Evolutionary conservation across 441 rosid genomes (phyloP).

Genomic region (Gossypium schwendimanii): DNA sequence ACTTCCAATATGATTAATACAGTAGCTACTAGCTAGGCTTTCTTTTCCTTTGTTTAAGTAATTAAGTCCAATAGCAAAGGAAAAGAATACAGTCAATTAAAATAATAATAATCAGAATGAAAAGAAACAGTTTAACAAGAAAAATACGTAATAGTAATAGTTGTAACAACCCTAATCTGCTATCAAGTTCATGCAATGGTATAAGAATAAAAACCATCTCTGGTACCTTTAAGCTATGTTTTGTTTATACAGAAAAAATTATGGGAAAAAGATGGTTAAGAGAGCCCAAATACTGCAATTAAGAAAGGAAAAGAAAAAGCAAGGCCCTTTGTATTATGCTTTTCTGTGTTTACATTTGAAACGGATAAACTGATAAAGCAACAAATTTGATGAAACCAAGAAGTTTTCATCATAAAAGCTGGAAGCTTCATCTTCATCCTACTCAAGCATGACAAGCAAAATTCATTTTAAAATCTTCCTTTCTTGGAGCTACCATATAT

Average conservation of each 20-base stretch:
- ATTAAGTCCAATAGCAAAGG: not conserved
- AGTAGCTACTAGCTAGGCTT: constrained; percentile 3
- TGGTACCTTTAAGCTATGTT: not conserved
- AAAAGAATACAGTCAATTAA: not conserved
- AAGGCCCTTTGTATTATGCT: constrained; percentile 4
- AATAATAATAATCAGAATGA: not conserved
- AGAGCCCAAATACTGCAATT: not conserved
- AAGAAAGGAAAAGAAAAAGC: constrained; percentile 2
- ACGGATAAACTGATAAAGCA: constrained; percentile 5
- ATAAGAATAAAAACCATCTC: not conserved
- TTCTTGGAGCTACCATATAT: not conserved
- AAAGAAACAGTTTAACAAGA: not conserved
- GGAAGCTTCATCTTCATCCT: not conserved
- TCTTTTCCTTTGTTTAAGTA: not conserved
- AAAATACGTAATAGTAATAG: not conserved
- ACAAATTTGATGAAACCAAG: constrained; percentile 1
- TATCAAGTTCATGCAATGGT: not conserved
- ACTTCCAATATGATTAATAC: not conserved
- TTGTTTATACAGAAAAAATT: not conserved
- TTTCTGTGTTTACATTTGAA: constrained; percentile 8
- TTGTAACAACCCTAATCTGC: not conserved
- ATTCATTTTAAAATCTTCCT: not conserved
- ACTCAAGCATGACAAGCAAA: not conserved
- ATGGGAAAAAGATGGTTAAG: not conserved
- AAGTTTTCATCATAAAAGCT: not conserved